These are phyloP conservation scores for Wickerhamomyces sp. DNA, from an alignment of 1,139 yeast genomes.

Conservation along the genomic window DNA sequence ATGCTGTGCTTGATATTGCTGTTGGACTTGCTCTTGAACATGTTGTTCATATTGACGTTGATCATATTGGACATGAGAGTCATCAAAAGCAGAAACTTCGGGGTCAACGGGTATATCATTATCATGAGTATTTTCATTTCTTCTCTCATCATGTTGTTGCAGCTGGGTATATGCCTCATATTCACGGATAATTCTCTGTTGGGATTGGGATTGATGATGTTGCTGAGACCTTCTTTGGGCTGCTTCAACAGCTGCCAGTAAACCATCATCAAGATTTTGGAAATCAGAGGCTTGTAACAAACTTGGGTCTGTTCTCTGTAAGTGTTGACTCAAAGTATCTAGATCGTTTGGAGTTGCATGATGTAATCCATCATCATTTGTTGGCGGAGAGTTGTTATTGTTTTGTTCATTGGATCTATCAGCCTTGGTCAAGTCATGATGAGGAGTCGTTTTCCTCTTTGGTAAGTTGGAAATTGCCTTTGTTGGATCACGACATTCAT, in stretches of 20 bases:
- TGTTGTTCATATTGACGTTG: conserved; percentile 3
- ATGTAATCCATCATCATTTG: not conserved
- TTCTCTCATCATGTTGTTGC: conserved; percentile 2
- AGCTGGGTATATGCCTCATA: conserved; percentile 4
- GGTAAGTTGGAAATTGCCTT: conserved; percentile 25
- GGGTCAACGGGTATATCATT: conserved; percentile 46
- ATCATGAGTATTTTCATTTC: not conserved
- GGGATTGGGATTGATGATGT: not conserved
- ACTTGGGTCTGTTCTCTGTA: conserved; percentile 30
- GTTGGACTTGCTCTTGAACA: conserved; percentile 2
- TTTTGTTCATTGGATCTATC: not conserved
- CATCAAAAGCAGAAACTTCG: conserved; percentile 49
- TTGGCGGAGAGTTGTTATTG: not conserved
- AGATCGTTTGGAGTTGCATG: conserved; percentile 8
- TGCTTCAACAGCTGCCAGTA: conserved; percentile 65
- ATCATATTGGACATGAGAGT: conserved; percentile 31
- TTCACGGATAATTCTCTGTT: conserved; percentile 1
- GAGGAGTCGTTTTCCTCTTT: conserved; percentile 11
- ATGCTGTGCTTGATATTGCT: conserved; percentile 10
- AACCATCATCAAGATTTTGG: conserved; percentile 36
- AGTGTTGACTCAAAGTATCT: conserved; percentile 27
- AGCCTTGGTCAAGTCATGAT: conserved; percentile 11
- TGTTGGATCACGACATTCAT: conserved; percentile 55
- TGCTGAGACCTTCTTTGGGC: conserved; percentile 36
- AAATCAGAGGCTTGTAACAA: conserved; percentile 27